These are phyloP conservation scores for Phyllosticta citribraziliensis DNA, from an alignment of 2,329 filamentous ascomycete species.

Conservation along the genomic window DNA sequence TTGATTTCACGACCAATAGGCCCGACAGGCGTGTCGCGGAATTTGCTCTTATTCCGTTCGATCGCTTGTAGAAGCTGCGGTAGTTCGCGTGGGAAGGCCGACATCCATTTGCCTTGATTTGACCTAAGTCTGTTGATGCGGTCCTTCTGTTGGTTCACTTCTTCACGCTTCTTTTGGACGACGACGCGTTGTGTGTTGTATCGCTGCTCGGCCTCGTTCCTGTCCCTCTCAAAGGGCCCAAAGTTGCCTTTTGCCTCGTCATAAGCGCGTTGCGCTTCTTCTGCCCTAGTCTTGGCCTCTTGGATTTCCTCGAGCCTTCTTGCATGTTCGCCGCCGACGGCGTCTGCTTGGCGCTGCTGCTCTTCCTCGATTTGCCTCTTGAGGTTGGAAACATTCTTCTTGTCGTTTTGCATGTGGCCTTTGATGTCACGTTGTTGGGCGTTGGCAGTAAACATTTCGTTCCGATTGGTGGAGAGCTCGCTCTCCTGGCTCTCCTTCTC, in stretches of 20 bases:
- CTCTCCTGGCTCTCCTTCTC: slow-evolving; percentile 40
- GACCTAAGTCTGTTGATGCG: slow-evolving; percentile 44
- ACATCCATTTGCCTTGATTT: slow-evolving; percentile 50
- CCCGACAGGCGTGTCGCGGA: slow-evolving; percentile 65
- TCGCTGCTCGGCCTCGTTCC: slow-evolving; percentile 20
- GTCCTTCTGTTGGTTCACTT: slow-evolving; percentile 44
- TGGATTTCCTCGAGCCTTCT: slow-evolving; percentile 51
- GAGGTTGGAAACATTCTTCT: slow-evolving; percentile 43
- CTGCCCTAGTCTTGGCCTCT: slow-evolving; percentile 43
- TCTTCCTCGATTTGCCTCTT: slow-evolving; percentile 44
- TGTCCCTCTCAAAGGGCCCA: slow-evolving; percentile 25
- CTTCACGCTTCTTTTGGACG: slow-evolving; percentile 28
- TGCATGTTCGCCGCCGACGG: slow-evolving; percentile 60
- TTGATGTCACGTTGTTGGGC: slow-evolving; percentile 52
- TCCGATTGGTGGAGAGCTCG: slow-evolving; percentile 45
- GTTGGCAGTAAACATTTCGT: slow-evolving; percentile 41
- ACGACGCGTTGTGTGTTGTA: slow-evolving; percentile 16
- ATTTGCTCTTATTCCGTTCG: slow-evolving; percentile 52
- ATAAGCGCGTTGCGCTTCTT: slow-evolving; percentile 35
- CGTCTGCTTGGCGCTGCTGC: slow-evolving; percentile 46
- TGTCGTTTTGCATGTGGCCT: slow-evolving; percentile 39
- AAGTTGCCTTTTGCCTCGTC: slow-evolving; percentile 31
- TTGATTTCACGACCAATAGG: slow-evolving; percentile 73
- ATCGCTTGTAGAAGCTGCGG: slow-evolving; percentile 58
- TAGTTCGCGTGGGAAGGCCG: slow-evolving; percentile 55